A percentile compares a stretch with the other conserved stretches of the same genome.
Evolutionary conservation across 306 rosid genomes (phyloP).

Genomic region (Malus domestica): DNA sequence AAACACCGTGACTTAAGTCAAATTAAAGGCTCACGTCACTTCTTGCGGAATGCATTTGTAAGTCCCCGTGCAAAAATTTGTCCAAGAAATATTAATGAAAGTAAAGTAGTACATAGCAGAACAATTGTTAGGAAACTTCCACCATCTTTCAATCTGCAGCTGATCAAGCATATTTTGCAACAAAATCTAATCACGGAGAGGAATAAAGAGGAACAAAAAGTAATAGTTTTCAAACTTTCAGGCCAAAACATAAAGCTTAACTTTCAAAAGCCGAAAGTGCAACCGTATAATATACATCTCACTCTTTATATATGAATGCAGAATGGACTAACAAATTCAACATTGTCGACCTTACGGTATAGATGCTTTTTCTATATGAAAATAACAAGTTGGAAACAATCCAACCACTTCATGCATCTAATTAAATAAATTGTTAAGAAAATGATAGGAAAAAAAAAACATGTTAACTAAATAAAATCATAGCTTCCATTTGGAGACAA

Average conservation of each 20-base stretch:
- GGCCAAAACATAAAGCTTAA: background rate
- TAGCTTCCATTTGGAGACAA: background rate
- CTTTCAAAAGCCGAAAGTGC: constrained; percentile 1
- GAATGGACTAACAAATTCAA: constrained; percentile 11
- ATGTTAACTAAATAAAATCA: background rate
- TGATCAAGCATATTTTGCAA: background rate
- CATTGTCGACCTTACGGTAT: background rate
- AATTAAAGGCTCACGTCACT: background rate
- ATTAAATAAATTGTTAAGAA: background rate
- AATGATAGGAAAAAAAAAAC: background rate
- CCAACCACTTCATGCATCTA: background rate
- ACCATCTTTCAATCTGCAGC: constrained; percentile 2
- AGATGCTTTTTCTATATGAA: background rate
- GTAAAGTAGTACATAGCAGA: background rate
- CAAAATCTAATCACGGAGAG: background rate
- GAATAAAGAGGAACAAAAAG: background rate
- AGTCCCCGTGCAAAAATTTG: constrained; percentile 1
- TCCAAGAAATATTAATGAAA: background rate
- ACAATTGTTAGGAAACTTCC: constrained; percentile 14
- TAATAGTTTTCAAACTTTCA: background rate
- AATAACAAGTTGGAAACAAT: background rate
- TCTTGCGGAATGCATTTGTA: background rate
- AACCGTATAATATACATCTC: background rate
- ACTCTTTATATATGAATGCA: background rate
- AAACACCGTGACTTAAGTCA: background rate